A percentile compares a stretch with the other conserved stretches of the same genome.
Evolutionary conservation across 2,329 filamentous ascomycete species (phyloP).

Genomic region (Fusarium circinatum): DNA sequence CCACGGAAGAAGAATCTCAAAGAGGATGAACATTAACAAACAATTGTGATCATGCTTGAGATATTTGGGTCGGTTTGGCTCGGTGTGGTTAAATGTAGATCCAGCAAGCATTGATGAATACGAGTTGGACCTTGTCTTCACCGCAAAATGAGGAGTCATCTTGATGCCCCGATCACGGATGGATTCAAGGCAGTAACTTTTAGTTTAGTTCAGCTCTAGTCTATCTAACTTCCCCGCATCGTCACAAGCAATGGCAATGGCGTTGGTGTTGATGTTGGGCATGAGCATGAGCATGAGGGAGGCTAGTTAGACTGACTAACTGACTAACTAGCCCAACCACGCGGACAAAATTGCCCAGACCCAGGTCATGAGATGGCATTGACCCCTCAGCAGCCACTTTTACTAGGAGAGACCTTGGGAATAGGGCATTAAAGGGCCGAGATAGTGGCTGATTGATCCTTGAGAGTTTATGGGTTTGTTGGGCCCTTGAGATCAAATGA

Average conservation of each 20-base stretch:
- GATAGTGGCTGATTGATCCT: slow-evolving; percentile 19
- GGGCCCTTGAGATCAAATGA: slow-evolving; percentile 19
- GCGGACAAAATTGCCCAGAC: slow-evolving; percentile 17
- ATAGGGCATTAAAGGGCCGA: slow-evolving; percentile 1
- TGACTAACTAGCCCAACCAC: slow-evolving; percentile 17
- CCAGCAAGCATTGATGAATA: slow-evolving; percentile 13
- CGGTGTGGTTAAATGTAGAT: slow-evolving; percentile 14
- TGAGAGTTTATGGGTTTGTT: background rate
- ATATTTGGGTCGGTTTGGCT: background rate
- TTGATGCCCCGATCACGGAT: slow-evolving; percentile 9
- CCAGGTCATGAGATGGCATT: slow-evolving; percentile 31
- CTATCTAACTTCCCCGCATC: slow-evolving; percentile 24
- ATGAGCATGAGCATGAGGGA: slow-evolving; percentile 22
- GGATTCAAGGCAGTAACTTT: slow-evolving; percentile 7
- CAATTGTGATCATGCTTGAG: background rate
- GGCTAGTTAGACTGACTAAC: background rate
- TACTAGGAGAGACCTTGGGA: background rate
- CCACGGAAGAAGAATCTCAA: slow-evolving; percentile 14
- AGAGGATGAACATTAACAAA: background rate
- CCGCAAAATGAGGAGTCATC: slow-evolving; percentile 34
- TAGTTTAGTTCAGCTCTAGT: background rate
- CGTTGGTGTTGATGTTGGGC: slow-evolving; percentile 20
- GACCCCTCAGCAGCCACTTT: slow-evolving; percentile 12
- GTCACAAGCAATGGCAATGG: slow-evolving; percentile 10
- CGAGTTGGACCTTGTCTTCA: slow-evolving; percentile 14